These are phyloP conservation scores for Purpureocillium takamizusanense DNA, from an alignment of 2,329 filamentous ascomycete genomes.

Conservation along the genomic window DNA sequence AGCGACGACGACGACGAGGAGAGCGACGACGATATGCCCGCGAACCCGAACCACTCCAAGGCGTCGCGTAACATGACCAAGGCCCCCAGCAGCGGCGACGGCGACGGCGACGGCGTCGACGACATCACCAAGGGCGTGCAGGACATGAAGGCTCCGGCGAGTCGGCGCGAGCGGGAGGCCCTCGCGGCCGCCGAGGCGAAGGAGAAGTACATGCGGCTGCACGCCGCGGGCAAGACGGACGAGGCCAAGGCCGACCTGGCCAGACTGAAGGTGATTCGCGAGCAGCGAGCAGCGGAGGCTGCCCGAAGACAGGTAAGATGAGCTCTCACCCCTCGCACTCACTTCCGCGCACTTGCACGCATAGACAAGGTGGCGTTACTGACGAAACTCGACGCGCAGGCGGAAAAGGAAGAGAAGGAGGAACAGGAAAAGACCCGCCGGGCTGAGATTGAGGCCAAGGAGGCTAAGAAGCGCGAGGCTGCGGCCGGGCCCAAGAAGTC, in stretches of 20 bases:
- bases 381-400: conserved; percentile 32
- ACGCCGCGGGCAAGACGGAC: conserved; percentile 93
- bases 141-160: conserved; percentile 38
- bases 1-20: conserved; percentile 57
- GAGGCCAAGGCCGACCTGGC: conserved; percentile 87
- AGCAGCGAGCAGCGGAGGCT: conserved; percentile 78
- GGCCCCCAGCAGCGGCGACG: conserved; percentile 26
- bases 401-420: conserved; percentile 49
- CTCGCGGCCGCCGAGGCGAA: conserved; percentile 80
- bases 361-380: too few relatives aligned
- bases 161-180: conserved; percentile 57
- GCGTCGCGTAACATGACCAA: conserved; percentile 52
- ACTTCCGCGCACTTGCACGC: too few relatives aligned
- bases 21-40: conserved; percentile 53
- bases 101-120: conserved; percentile 35
- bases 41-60: conserved; percentile 87
- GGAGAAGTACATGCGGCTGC: conserved; percentile 84
- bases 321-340: too few relatives aligned
- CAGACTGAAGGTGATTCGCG: conserved; percentile 69
- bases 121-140: conserved; percentile 46
- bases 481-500: conserved; percentile 41
- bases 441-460: conserved; percentile 43
- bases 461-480: conserved; percentile 46
- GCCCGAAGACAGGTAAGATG: conserved; percentile 63
- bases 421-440: conserved; percentile 38